Percentiles rank a stretch among this genome's conserved stretches.
Conservation (phyloP, 495 filamentous ascomycete species). For the Podospora appendiculata region DNA sequence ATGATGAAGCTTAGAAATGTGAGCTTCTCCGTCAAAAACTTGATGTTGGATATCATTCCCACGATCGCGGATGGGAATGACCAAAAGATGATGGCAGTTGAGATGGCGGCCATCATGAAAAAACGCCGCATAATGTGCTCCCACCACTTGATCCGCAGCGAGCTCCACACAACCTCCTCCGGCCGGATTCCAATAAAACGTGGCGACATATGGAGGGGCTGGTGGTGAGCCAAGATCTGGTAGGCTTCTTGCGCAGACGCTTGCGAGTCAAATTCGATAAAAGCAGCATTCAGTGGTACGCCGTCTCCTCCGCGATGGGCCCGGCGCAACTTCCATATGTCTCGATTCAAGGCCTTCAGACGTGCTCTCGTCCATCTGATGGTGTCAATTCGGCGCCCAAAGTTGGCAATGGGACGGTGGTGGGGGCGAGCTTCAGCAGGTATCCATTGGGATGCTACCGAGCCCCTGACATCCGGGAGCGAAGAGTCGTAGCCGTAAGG, state of each 20-base stretch:
- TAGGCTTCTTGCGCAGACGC: constrained; percentile 74
- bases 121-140: constrained; percentile 63
- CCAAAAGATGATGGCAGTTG: constrained; percentile 78
- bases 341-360: constrained; percentile 63
- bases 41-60: constrained; percentile 71
- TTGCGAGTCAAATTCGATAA: constrained; percentile 76
- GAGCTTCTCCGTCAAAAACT: constrained; percentile 50
- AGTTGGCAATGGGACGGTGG: constrained; percentile 39
- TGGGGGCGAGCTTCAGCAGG: constrained; percentile 51
- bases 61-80: constrained; percentile 78
- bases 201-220: constrained; percentile 74
- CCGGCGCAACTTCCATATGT: constrained; percentile 55
- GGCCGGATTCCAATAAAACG: constrained; percentile 75
- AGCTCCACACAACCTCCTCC: constrained; percentile 75
- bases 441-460: constrained; percentile 70
- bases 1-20: constrained; percentile 63
- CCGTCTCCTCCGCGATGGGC: constrained; percentile 38
- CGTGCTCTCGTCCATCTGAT: constrained; percentile 77
- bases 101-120: constrained; percentile 54
- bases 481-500: constrained; percentile 33
- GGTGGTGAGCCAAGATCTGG: constrained; percentile 72
- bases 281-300: constrained; percentile 54
- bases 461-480: constrained; percentile 46
- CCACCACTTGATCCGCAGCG: constrained; percentile 75
- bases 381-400: constrained; percentile 62